Evolutionary conservation across 1,284 basidiomycete genomes (phyloP).

Genomic region (Chalciporus sp.): DNA sequence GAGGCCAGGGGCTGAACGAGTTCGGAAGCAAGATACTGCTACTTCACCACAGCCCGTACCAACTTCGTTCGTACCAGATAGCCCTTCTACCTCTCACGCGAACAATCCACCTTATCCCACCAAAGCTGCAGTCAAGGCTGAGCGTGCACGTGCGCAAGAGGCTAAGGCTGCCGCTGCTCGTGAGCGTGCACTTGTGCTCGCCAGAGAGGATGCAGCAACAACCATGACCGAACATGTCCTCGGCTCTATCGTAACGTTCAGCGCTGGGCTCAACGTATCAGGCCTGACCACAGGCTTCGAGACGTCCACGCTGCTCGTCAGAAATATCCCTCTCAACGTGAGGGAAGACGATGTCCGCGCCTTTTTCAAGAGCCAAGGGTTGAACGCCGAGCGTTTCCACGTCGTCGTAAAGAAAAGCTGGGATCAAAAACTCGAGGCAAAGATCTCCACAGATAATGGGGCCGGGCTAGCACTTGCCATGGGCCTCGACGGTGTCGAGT

Average conservation of each 20-base stretch:
- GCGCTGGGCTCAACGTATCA: slow-evolving; percentile 47
- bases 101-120: not conserved
- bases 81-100: not conserved
- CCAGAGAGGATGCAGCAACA: slow-evolving; percentile 39
- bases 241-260: slow-evolving; percentile 50
- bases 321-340: slow-evolving; percentile 43
- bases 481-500: slow-evolving; percentile 47
- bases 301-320: slow-evolving; percentile 45
- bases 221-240: slow-evolving; percentile 44
- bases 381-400: slow-evolving; percentile 36
- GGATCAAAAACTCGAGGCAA: slow-evolving; percentile 33
- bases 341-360: slow-evolving; percentile 40
- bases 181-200: slow-evolving; percentile 12
- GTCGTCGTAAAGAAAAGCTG: slow-evolving; percentile 31
- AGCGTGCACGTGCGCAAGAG: slow-evolving; percentile 1
- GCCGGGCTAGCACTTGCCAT: slow-evolving; percentile 39
- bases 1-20: slow-evolving; percentile 1
- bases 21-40: not conserved
- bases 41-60: not conserved
- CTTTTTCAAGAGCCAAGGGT: slow-evolving; percentile 42
- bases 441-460: slow-evolving; percentile 41
- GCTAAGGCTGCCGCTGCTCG: slow-evolving; percentile 15
- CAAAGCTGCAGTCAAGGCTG: not conserved
- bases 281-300: slow-evolving; percentile 51
- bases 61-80: not conserved